Evolutionary conservation across 1,284 basidiomycete genomes (phyloP), one percentile per base, ranked within the genome.

Genomic region (Cystobasidium slooffiae): DNA sequence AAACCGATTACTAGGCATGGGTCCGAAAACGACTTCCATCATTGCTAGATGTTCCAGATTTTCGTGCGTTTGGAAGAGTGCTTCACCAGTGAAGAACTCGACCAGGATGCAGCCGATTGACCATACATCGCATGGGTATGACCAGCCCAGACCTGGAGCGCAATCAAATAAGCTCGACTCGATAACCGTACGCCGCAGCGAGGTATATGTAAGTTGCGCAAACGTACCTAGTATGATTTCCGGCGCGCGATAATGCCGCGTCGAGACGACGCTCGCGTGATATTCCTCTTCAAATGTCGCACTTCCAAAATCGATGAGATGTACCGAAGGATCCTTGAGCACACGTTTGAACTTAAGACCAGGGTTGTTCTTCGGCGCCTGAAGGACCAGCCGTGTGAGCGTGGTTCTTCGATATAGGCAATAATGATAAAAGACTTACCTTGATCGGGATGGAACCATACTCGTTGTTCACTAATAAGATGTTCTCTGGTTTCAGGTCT

Each of bases 1-100:
- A 82, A 96, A 94, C 5, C 90, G 88, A 58, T 18, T 37, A 9
- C 90, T 88, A 0, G 95, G 94, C 90, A 99, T 95, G 83, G 90
- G 91, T 75, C 96, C 97, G 89, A 99, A 96, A 46, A 99, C 97
- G 78, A 92, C 90, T 83, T 99, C 95, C 97, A 99, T 99, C 97
- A 99, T 99, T 55, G 97, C 97, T 7, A 99, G 88, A 82, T 99
- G 97, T 82, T 99, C 97, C 12, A 99, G 87, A 82, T 99, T 99
- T 84, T 99, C 96, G 81, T 98, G 96, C 0, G 97, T 99, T 83
- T 99, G 97, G 85, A 98, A 99, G 43, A 99, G 86, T 4, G 97
- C 97, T 58, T 96, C 90, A 46, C 97, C 97, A 2, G 97, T 99
- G 84, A 90, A 97, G 82, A 99, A 98, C 83, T 99, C 97, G 76